Base-by-base conservation (phyloP, 345 rosid species). In the Lumnitzera littorea region DNA sequence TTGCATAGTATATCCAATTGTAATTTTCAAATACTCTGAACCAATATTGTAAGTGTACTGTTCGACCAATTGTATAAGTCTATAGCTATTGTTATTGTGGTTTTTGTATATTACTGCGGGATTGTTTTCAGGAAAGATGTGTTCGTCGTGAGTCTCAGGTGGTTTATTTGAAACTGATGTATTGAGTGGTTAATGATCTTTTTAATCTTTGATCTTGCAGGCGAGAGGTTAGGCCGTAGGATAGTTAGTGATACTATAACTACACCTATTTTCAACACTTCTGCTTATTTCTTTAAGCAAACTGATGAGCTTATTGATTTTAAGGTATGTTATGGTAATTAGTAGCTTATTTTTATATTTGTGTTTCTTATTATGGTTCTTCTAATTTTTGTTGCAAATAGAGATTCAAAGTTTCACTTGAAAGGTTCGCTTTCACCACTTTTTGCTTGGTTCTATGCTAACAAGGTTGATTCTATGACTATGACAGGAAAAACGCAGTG, bases 241-340 rank as follows among this genome's bases (percentile, higher is more conserved):
- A 90, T 94, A 61, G 95, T 86, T 50, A 94, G 95, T 3, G 99
- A 94, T 86, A 96, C 95, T 63, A 90, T 94, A 65, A 90, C 99
- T 5, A 94, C 99, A 15, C 99, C 96, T 1, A 90, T 90, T 57
- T 95, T 90, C 68, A 88, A 90, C 65, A 90, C 99, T 48, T 81
- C 99, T 72, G 99, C 96, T 3, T 90, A 88, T 58, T 83, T 82
- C 82, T 94, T 90, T 71, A 88, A 90, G 83, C 83, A 88, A 71
- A 83, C 96, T 71, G 70, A 80, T 13, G 89, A 94, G 66, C 92
- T 94, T 48, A 62, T 94, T 69, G 97, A 94, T 78, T 94, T 84
- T 78, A 90, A 94, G 97, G 99, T 94, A 72, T 11, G 24, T 13
- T 14, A 12, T 4, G 24, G 14, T 27, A 3, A 25, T 9, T 27